These are phyloP conservation scores for Kewa caespitosa DNA, from an alignment of 179 eudicot species.

Conservation along the genomic window DNA sequence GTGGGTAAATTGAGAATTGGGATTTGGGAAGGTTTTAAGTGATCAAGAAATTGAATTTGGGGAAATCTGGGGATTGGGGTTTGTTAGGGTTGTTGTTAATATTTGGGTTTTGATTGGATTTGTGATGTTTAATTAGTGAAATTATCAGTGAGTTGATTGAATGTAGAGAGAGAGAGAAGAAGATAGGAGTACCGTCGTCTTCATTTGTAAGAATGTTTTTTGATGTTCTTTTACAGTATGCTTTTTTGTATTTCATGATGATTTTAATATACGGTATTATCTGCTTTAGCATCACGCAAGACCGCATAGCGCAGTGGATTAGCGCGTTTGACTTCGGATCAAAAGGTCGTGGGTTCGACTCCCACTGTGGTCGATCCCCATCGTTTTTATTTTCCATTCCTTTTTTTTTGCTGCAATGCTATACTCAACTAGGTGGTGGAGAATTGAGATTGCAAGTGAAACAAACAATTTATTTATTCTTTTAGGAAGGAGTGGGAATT, in stretches of 20 bases:
- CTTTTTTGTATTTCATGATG: too few species aligned
- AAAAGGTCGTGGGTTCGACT: slow-evolving; percentile 41
- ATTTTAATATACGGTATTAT: too few species aligned
- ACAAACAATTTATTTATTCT: too few species aligned
- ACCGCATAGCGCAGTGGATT: slow-evolving; percentile 45
- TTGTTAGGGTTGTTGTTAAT: neutral
- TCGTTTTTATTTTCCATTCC: neutral
- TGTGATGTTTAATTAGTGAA: neutral
- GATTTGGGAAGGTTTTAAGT: neutral
- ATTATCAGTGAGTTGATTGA: neutral
- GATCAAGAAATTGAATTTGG: neutral
- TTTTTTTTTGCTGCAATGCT: too few species aligned
- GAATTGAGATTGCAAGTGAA: too few species aligned
- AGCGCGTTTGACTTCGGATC: slow-evolving; percentile 45
- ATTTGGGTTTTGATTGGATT: neutral
- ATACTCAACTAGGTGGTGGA: too few species aligned
- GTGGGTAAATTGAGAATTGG: too few species aligned
- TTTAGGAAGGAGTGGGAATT: too few species aligned
- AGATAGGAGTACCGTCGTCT: neutral
- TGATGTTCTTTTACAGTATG: too few species aligned
- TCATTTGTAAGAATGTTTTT: too few species aligned
- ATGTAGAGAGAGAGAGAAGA: neutral
- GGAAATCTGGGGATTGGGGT: neutral
- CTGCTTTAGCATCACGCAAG: neutral
- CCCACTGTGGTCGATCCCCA: slow-evolving; percentile 33